A percentile compares a stretch with the other conserved stretches of the same genome.
Evolutionary conservation across 345 rosid genomes (phyloP).

Genomic region (Aurinia saxatilis): DNA sequence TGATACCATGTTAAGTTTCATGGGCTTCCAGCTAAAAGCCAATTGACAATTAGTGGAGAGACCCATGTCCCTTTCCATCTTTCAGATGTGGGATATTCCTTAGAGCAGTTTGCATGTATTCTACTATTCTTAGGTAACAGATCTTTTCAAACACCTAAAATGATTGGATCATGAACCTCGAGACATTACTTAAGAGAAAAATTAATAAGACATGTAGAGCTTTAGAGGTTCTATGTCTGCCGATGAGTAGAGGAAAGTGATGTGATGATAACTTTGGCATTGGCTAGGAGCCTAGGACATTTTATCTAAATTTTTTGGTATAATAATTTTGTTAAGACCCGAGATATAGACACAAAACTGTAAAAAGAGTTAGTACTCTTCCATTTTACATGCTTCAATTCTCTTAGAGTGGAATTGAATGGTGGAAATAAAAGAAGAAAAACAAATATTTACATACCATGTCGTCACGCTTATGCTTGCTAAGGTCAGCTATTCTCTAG

Average conservation of each 20-base stretch:
- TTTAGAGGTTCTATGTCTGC: no score
- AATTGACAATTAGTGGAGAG: no score
- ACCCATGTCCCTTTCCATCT: no score
- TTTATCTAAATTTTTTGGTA: neutral
- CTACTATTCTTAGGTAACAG: neutral
- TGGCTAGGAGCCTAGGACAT: neutral
- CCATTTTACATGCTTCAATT: no score
- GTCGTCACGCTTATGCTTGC: constrained; percentile 28
- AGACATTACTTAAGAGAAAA: neutral
- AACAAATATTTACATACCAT: neutral
- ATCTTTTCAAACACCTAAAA: neutral
- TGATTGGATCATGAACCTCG: neutral
- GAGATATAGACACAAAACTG: neutral
- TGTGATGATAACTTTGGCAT: neutral
- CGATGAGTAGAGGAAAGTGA: neutral
- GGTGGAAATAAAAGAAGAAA: neutral
- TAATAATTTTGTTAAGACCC: neutral
- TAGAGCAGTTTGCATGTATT: neutral
- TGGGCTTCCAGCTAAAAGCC: no score
- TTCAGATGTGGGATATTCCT: no score
- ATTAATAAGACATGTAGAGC: neutral
- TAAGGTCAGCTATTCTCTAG: constrained; percentile 18
- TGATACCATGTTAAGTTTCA: no score
- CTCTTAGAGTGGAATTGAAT: no score
- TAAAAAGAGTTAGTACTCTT: no score